A percentile compares a stretch with the other conserved stretches of the same genome.
Conservation (phyloP, 768 basidiomycete genomes). For the Gloeophyllum trabeum region DNA sequence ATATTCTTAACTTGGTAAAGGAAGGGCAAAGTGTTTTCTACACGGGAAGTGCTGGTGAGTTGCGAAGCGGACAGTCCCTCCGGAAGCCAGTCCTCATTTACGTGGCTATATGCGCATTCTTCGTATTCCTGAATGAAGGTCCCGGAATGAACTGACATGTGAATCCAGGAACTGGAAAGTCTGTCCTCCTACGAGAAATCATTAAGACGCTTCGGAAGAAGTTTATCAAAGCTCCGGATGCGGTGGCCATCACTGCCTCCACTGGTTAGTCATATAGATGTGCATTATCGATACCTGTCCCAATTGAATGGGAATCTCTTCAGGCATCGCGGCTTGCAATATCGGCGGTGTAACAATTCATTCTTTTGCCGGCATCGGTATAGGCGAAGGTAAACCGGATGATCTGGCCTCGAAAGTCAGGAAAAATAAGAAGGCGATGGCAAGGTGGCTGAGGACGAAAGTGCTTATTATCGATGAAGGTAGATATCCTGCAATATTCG, state of each 20-base stretch:
- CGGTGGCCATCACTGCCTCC: slow-evolving; percentile 88
- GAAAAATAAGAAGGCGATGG: slow-evolving; percentile 75
- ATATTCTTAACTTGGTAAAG: slow-evolving; percentile 71
- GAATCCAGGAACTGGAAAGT: slow-evolving; percentile 84
- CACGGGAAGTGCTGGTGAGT: slow-evolving; percentile 91
- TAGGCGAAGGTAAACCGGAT: slow-evolving; percentile 58
- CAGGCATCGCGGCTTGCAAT: slow-evolving; percentile 93
- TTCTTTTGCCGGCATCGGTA: slow-evolving; percentile 89
- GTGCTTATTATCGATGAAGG: slow-evolving; percentile 82
- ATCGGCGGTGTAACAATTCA: slow-evolving; percentile 95
- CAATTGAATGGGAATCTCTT: slow-evolving; percentile 1
- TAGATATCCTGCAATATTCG: slow-evolving; percentile 16
- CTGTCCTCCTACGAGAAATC: slow-evolving; percentile 86
- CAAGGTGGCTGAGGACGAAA: slow-evolving; percentile 76
- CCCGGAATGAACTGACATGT: background rate
- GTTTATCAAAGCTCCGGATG: slow-evolving; percentile 43
- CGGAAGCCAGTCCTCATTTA: background rate
- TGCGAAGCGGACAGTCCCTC: background rate
- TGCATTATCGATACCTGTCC: background rate
- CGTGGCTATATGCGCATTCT: slow-evolving; percentile 9
- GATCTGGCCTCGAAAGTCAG: slow-evolving; percentile 53
- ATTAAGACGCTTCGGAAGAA: slow-evolving; percentile 61
- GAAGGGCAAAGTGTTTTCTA: slow-evolving; percentile 79
- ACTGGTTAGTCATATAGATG: slow-evolving; percentile 44
- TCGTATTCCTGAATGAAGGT: slow-evolving; percentile 1